Base-by-base conservation (phyloP, 352 stramenopile genomes). In the Blastocystis sp. region DNA sequence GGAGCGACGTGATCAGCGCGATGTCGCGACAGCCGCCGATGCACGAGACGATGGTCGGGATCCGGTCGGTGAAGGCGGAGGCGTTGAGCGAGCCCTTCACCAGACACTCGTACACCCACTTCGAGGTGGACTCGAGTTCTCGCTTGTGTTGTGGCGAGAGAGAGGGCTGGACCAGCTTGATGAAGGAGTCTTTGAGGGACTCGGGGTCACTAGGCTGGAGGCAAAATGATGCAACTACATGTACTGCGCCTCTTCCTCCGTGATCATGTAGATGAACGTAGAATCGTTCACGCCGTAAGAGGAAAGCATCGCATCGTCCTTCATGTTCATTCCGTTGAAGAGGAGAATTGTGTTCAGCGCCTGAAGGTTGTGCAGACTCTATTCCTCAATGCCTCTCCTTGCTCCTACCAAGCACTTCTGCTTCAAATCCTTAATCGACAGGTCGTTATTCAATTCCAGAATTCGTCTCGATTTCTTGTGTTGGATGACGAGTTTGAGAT, bases 211-310 rank as follows among this genome's bases (percentile, higher is more conserved):
- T 85, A 67, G 21, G 35, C 26, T 21, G 33, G 0, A 85, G 50
- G 13, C 1, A 2, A 16, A 12, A 31, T 24, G 2, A 19, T 62
- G 3, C 16, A 37, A 3, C 4, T 10, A 85, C 41, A 67, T 29
- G 39, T n/a, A 69, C 41, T 39, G 74, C n/a, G 39, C 74, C 37
- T 85, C 74, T 19, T 85, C 74, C 41, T 85, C 74, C 13, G 74
- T 85, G 13, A 33, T 69, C 74, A 85, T 85, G n/a, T 67, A 85
- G 33, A 85, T 51, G 26, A 85, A 85, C 10, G 74, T 85, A 16
- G 74, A 39, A 45, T 51, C 24, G 21, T 67, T 31, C n/a, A 85
- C 50, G 13, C 74, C 55, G 26, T 66, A 66, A 12, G 21, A 51
- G n/a, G 41, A 67, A 6, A 85, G n/a, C 2, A 59, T 6, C 2